phyloP scores from a whole-genome alignment of 441 rosid species.

The Pelargonium myrrhifolium region DNA sequence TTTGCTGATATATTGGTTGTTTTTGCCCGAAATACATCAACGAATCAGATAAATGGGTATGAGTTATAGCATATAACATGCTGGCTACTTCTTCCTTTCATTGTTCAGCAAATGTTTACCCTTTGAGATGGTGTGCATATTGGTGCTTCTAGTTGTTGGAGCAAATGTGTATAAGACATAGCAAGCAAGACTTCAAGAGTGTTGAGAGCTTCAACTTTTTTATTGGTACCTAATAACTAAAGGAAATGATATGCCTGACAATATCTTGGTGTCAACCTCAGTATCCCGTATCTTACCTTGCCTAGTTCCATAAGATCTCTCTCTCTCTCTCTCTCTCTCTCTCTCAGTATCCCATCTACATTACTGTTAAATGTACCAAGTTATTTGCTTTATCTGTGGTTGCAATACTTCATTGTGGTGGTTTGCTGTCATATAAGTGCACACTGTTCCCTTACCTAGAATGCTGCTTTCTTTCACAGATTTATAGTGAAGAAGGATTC shows the following conservation, averaged over 20 bases:
- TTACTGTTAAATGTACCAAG: background rate
- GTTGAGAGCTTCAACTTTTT: background rate
- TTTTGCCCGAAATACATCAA: conserved; percentile 69
- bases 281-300: background rate
- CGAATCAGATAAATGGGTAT: conserved; percentile 90
- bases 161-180: background rate
- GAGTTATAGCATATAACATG: conserved; percentile 13
- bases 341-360: background rate
- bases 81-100: conserved; percentile 1
- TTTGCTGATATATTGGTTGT: conserved; percentile 79
- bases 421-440: conserved; percentile 4
- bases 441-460: conserved; percentile 5
- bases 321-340: background rate
- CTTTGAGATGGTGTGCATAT: background rate
- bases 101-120: conserved; percentile 1
- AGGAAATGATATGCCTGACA: background rate
- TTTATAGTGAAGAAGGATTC: conserved; percentile 74
- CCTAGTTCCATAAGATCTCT: background rate
- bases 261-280: background rate
- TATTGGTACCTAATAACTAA: background rate
- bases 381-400: conserved; percentile 3
- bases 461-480: conserved; percentile 36
- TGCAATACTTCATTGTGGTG: background rate
- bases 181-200: background rate
- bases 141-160: conserved; percentile 2